Evolutionary conservation across 1,139 yeast genomes (phyloP).

Genomic region (Hyphopichia buzzinii): DNA sequence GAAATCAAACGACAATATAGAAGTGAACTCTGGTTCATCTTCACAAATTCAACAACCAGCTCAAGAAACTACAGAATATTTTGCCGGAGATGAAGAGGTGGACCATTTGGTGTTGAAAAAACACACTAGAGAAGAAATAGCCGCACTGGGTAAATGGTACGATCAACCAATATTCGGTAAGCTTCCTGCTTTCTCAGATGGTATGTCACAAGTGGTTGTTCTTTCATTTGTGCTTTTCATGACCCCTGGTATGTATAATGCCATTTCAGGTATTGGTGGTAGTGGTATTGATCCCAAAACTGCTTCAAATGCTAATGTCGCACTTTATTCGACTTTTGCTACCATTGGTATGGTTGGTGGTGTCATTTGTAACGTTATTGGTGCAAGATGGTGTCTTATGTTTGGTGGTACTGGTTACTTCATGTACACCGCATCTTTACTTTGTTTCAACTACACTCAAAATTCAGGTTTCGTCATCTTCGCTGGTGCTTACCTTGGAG

Average conservation of each 20-base stretch:
- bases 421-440: conserved; percentile 51
- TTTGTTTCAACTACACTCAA: conserved; percentile 46
- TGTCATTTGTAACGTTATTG: conserved; percentile 53
- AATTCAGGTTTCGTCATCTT: conserved; percentile 56
- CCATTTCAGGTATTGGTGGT: conserved; percentile 54
- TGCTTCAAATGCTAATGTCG: conserved; percentile 53
- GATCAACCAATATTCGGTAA: conserved; percentile 27
- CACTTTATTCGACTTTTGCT: conserved; percentile 56
- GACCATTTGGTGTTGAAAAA: conserved; percentile 25
- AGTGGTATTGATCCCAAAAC: conserved; percentile 42
- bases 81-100: conserved; percentile 3
- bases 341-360: conserved; percentile 62
- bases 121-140: conserved; percentile 29
- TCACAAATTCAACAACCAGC: background rate
- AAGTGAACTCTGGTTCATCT: background rate
- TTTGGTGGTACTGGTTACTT: conserved; percentile 60
- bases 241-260: conserved; percentile 61
- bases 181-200: conserved; percentile 41
- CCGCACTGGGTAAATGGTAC: conserved; percentile 40
- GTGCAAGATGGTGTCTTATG: conserved; percentile 46
- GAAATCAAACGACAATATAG: conserved; percentile 2
- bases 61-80: background rate
- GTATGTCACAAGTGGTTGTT: conserved; percentile 46
- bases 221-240: conserved; percentile 50
- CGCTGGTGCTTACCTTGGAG: conserved; percentile 59